Conservation (phyloP, 495 filamentous ascomycete species). For the Coniosporium apollinis region DNA sequence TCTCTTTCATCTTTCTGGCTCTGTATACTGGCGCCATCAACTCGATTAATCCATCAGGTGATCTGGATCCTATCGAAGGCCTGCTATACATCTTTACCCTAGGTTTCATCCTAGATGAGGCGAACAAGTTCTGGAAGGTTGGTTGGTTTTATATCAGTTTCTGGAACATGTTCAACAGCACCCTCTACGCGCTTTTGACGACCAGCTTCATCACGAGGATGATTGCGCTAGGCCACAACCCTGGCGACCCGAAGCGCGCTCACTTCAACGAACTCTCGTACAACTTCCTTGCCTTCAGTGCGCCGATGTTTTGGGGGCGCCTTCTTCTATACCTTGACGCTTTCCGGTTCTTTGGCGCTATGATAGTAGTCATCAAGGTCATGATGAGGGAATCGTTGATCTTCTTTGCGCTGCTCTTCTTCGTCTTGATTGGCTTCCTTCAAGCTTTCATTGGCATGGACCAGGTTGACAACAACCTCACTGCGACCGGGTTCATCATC, state of each 20-base stretch:
- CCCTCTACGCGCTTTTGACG: constrained; percentile 60
- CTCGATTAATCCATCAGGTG: constrained; percentile 62
- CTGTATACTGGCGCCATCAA: constrained; percentile 88
- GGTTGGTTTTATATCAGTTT: constrained; percentile 78
- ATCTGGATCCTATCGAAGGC: constrained; percentile 71
- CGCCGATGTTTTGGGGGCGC: constrained; percentile 94
- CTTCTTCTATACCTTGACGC: constrained; percentile 83
- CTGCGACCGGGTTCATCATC: constrained; percentile 54
- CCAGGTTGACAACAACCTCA: constrained; percentile 49
- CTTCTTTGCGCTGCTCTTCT: constrained; percentile 83
- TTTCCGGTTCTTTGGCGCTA: constrained; percentile 90
- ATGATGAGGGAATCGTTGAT: constrained; percentile 99
- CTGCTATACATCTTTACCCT: constrained; percentile 81
- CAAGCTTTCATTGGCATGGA: constrained; percentile 95
- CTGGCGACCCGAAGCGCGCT: constrained; percentile 33
- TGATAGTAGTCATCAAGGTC: constrained; percentile 91
- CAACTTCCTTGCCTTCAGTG: constrained; percentile 78
- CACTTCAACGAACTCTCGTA: constrained; percentile 69
- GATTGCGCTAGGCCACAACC: constrained; percentile 50
- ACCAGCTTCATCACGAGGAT: constrained; percentile 63
- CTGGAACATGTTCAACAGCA: constrained; percentile 86
- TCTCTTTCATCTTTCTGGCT: constrained; percentile 65
- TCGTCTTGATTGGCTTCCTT: constrained; percentile 78
- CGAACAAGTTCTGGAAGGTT: constrained; percentile 79
- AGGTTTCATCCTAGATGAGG: constrained; percentile 83